These are phyloP conservation scores for Picea sitchensis DNA, from an alignment of 75 land plant species.

Conservation along the genomic window DNA sequence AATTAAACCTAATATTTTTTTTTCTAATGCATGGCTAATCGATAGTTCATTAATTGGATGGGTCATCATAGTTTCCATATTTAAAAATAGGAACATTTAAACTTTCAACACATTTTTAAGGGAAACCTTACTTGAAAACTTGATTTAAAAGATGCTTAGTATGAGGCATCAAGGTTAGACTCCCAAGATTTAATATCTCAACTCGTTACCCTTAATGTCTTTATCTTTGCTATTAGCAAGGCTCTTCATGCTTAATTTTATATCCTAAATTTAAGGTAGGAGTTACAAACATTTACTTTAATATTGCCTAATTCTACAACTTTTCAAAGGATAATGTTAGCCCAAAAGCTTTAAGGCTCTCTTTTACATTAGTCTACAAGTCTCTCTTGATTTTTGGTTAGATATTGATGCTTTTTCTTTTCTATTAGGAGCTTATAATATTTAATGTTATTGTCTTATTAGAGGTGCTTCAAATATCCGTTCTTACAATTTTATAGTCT, in stretches of 20 bases:
- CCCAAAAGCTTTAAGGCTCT: not conserved
- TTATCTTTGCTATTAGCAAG: too few relatives aligned
- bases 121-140: not conserved
- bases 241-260: too few relatives aligned
- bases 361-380: not conserved
- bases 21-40: not conserved
- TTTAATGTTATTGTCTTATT: not conserved
- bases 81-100: not conserved
- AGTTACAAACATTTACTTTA: too few relatives aligned
- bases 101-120: not conserved
- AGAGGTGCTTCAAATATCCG: too few relatives aligned
- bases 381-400: not conserved
- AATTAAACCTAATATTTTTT: too few relatives aligned
- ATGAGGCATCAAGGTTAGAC: not conserved
- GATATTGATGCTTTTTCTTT: not conserved
- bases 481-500: not conserved
- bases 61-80: not conserved
- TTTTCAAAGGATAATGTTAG: too few relatives aligned
- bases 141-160: not conserved
- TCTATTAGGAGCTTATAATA: not conserved
- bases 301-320: too few relatives aligned
- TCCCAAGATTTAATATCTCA: not conserved
- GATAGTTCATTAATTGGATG: not conserved
- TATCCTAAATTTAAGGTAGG: too few relatives aligned
- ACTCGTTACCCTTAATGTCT: too few relatives aligned